phyloP scores from a whole-genome alignment of 805 yeast genomes.

The Millerago galiae region DNA sequence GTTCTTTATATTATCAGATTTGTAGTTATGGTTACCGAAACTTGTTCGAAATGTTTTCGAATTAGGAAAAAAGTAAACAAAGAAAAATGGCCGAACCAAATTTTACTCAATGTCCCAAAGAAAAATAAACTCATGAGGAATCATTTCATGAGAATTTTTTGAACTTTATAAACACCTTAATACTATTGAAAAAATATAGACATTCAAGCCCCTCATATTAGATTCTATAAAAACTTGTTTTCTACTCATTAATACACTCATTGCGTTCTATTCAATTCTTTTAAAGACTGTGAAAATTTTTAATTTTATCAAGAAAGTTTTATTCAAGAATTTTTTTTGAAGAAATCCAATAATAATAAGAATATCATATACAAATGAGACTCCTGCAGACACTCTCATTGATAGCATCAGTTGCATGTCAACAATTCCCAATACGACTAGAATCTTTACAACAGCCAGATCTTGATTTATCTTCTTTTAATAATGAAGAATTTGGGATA shows the following conservation, averaged over 20 bases:
- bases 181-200: not conserved
- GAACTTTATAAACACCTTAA: not conserved
- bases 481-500: constrained; percentile 17
- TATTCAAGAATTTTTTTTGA: no score
- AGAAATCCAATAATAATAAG: not conserved
- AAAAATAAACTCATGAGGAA: not conserved
- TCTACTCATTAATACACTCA: no score
- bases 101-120: not conserved
- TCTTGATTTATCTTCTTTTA: constrained; percentile 18
- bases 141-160: not conserved
- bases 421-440: constrained; percentile 7
- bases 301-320: no score
- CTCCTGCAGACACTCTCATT: constrained; percentile 3
- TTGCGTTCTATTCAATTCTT: no score
- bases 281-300: no score
- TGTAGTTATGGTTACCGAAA: no score
- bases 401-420: constrained; percentile 2
- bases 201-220: no score
- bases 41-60: not conserved
- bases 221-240: no score
- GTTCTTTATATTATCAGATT: no score
- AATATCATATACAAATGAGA: not conserved
- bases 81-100: not conserved
- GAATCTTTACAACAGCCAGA: constrained; percentile 12
- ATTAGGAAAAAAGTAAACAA: constrained; percentile 1